Conservation (phyloP, 1,284 basidiomycete species). For the Apiotrichum laibachii region DNA sequence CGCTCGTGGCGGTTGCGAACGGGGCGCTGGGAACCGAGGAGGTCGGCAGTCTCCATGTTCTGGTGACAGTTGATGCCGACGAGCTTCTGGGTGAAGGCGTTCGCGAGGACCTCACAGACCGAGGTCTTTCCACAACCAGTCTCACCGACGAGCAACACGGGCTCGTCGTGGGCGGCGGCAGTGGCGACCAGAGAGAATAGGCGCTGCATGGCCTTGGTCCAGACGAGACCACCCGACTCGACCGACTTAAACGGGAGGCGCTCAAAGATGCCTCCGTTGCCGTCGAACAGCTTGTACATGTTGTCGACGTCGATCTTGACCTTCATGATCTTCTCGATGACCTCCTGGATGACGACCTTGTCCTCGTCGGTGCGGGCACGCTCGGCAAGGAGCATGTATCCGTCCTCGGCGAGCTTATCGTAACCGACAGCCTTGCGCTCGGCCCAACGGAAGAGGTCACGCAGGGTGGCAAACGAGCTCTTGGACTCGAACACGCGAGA, state of each 20-base stretch:
- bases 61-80: constrained; percentile 92
- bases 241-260: constrained; percentile 33
- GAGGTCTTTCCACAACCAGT: constrained; percentile 98
- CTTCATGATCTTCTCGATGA: constrained; percentile 87
- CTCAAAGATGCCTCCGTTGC: constrained; percentile 51
- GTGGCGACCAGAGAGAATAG: constrained; percentile 80
- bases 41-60: constrained; percentile 98
- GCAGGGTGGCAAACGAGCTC: constrained; percentile 91
- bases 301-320: constrained; percentile 72
- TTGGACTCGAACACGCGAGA: constrained; percentile 96
- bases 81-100: constrained; percentile 63
- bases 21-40: constrained; percentile 91
- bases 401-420: constrained; percentile 90
- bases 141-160: constrained; percentile 95
- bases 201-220: constrained; percentile 91
- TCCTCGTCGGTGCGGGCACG: constrained; percentile 81
- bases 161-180: constrained; percentile 86
- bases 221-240: constrained; percentile 60
- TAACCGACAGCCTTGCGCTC: constrained; percentile 82
- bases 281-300: constrained; percentile 65
- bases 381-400: constrained; percentile 97
- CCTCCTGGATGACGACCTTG: constrained; percentile 82
- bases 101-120: constrained; percentile 85
- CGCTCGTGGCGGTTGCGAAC: constrained; percentile 70
- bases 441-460: constrained; percentile 98